A percentile compares a stretch with the other conserved stretches of the same genome.
phyloP scores from a whole-genome alignment of 768 basidiomycete genomes.

The Pleurotus ostreatus region DNA sequence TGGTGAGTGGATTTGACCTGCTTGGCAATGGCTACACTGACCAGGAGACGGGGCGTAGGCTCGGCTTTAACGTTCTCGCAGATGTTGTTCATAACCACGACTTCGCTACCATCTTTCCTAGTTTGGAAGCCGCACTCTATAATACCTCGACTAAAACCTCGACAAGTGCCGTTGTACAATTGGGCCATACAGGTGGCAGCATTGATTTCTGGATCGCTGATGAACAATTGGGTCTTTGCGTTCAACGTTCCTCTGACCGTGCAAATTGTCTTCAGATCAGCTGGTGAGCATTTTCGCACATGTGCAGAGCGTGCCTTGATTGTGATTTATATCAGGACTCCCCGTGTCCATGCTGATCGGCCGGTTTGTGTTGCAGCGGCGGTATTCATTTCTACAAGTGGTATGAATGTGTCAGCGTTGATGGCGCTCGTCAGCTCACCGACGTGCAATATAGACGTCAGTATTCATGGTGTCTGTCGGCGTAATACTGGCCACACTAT shows the following conservation, averaged over 20 bases:
- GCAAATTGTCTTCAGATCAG: slow-evolving; percentile 83
- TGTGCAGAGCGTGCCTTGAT: not conserved
- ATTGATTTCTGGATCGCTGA: slow-evolving; percentile 58
- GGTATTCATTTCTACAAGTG: slow-evolving; percentile 58
- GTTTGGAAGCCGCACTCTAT: slow-evolving; percentile 26
- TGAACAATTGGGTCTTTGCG: slow-evolving; percentile 82
- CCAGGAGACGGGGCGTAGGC: slow-evolving; percentile 33
- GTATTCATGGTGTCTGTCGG: slow-evolving; percentile 67
- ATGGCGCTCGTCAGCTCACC: too few relatives aligned
- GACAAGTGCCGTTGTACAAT: slow-evolving; percentile 60
- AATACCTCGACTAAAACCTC: slow-evolving; percentile 55
- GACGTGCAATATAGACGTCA: slow-evolving; percentile 39
- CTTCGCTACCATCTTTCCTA: slow-evolving; percentile 63
- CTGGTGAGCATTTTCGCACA: slow-evolving; percentile 39
- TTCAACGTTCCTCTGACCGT: slow-evolving; percentile 74
- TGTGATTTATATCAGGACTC: slow-evolving; percentile 42
- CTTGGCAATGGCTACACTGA: not conserved
- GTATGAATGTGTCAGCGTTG: slow-evolving; percentile 31
- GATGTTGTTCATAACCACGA: slow-evolving; percentile 72
- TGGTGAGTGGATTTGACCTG: slow-evolving; percentile 37
- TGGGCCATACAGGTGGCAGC: slow-evolving; percentile 75
- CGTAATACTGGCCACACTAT: slow-evolving; percentile 70
- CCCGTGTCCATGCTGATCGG: slow-evolving; percentile 78
- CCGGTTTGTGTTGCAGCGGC: slow-evolving; percentile 50
- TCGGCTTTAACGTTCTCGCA: slow-evolving; percentile 84